phyloP scores from a whole-genome alignment of 2,329 filamentous ascomycete species.

The Helicocarpus griseus region DNA sequence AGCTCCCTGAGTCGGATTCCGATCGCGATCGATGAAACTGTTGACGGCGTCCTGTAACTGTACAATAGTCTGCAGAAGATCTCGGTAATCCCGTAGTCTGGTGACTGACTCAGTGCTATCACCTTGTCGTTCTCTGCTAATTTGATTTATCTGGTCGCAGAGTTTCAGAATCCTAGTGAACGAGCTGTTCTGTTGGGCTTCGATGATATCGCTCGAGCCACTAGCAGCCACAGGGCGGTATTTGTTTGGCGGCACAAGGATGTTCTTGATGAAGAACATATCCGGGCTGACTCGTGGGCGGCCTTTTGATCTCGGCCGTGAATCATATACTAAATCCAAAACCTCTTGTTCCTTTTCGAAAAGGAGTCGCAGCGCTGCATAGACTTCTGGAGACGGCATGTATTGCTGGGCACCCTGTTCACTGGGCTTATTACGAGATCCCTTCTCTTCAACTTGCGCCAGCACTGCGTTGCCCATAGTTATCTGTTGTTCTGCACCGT shows the following conservation, averaged over 20 bases:
- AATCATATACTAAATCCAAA: constrained; percentile 73
- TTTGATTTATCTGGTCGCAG: constrained; percentile 63
- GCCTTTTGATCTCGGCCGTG: constrained; percentile 54
- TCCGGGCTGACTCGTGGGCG: constrained; percentile 56
- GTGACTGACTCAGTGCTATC: constrained; percentile 34
- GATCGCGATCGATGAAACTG: constrained; percentile 79
- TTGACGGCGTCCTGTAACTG: constrained; percentile 85
- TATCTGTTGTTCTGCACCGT: constrained; percentile 51
- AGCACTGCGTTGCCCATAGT: constrained; percentile 42
- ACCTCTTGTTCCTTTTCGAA: constrained; percentile 85
- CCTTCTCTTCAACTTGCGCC: constrained; percentile 16
- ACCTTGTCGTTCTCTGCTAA: constrained; percentile 58
- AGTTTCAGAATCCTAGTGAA: constrained; percentile 76
- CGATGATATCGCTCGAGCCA: constrained; percentile 69
- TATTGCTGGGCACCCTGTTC: constrained; percentile 54
- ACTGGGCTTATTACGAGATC: constrained; percentile 23
- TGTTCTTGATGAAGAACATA: constrained; percentile 85
- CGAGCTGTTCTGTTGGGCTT: constrained; percentile 77
- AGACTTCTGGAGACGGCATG: constrained; percentile 73
- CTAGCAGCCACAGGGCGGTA: constrained; percentile 81
- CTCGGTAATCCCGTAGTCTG: constrained; percentile 55
- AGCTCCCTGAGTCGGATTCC: constrained; percentile 70
- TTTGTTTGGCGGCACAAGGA: constrained; percentile 85
- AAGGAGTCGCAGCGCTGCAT: constrained; percentile 64
- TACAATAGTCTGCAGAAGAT: constrained; percentile 73